Conservation (phyloP, 768 basidiomycete genomes). For the Tulasnella calospora region DNA sequence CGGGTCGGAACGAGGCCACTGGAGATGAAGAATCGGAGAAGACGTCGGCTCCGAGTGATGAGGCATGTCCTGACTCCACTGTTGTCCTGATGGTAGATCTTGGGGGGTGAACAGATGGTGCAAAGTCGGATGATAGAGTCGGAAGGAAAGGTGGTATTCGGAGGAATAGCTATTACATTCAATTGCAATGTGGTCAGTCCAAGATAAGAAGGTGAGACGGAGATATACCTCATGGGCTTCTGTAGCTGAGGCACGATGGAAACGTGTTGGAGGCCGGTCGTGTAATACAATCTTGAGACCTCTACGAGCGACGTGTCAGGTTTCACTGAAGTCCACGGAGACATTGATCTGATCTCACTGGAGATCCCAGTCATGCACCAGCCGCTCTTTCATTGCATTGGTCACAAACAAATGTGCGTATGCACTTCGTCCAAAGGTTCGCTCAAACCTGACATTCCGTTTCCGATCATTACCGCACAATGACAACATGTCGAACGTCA, state of each 20-base stretch:
- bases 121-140: slow-evolving; percentile 42
- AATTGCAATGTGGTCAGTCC: not conserved
- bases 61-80: slow-evolving; percentile 33
- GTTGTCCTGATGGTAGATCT: slow-evolving; percentile 62
- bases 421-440: slow-evolving; percentile 68
- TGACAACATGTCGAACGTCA: not conserved
- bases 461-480: slow-evolving; percentile 4
- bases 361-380: slow-evolving; percentile 69
- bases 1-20: slow-evolving; percentile 44
- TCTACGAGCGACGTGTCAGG: slow-evolving; percentile 42
- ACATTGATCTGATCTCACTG: slow-evolving; percentile 46
- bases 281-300: slow-evolving; percentile 75
- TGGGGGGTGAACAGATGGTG: slow-evolving; percentile 50
- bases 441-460: slow-evolving; percentile 63
- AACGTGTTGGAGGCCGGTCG: slow-evolving; percentile 85
- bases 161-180: slow-evolving; percentile 45
- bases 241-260: slow-evolving; percentile 62
- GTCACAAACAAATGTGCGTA: slow-evolving; percentile 94
- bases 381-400: slow-evolving; percentile 67
- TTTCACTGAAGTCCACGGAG: not conserved
- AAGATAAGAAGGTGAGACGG: not conserved
- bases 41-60: slow-evolving; percentile 31
- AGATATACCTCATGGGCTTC: slow-evolving; percentile 69
- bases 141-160: slow-evolving; percentile 33
- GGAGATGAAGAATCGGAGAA: slow-evolving; percentile 27